These are phyloP conservation scores for Lachnellula suecica DNA, from an alignment of 2,329 filamentous ascomycete species.

Conservation along the genomic window DNA sequence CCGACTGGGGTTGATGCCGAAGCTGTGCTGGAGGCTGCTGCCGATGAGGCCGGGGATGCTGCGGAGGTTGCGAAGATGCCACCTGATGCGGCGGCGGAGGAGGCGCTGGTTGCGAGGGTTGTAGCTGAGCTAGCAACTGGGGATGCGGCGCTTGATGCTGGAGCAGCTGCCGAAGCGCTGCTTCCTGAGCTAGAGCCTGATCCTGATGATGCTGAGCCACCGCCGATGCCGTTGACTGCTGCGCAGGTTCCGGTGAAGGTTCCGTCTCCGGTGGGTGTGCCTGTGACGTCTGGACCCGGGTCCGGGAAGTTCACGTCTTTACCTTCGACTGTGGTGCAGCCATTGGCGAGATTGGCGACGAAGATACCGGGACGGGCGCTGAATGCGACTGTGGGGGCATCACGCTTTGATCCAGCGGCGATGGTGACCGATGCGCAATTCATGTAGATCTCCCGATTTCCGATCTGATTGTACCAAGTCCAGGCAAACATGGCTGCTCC, in stretches of 20 bases:
- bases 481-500: conserved; percentile 35
- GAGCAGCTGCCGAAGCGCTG: neutral
- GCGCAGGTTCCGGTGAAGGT: conserved; percentile 25
- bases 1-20: neutral
- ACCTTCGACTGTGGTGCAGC: conserved; percentile 47
- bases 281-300: conserved; percentile 43
- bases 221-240: conserved; percentile 20
- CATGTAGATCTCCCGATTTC: conserved; percentile 68
- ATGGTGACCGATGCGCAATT: conserved; percentile 61
- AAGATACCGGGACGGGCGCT: conserved; percentile 54
- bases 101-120: neutral
- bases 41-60: neutral
- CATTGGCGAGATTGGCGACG: conserved; percentile 54
- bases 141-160: neutral
- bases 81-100: neutral
- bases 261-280: conserved; percentile 10
- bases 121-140: neutral
- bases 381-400: conserved; percentile 37
- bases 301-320: conserved; percentile 53
- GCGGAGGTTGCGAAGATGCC: neutral
- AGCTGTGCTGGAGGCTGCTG: neutral
- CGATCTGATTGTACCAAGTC: conserved; percentile 59
- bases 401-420: conserved; percentile 14
- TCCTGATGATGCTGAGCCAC: conserved; percentile 6
- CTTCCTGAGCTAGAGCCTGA: conserved; percentile 5